Conservation (phyloP, 768 basidiomycete genomes). For the Boletus edulis region DNA sequence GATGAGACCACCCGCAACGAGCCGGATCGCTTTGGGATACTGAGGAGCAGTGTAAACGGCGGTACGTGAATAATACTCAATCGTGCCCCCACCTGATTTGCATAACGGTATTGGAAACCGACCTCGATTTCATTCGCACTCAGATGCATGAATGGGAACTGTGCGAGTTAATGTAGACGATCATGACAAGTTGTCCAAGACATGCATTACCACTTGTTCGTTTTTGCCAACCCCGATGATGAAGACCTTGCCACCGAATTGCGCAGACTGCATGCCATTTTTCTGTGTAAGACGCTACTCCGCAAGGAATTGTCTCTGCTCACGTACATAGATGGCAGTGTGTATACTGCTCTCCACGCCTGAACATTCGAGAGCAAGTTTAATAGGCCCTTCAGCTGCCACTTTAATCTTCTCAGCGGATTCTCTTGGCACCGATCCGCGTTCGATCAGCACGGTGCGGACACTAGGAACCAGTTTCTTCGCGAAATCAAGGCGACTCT, state of each 20-base stretch:
- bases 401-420: conserved; percentile 52
- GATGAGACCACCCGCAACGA: conserved; percentile 72
- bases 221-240: conserved; percentile 69
- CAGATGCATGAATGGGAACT: conserved; percentile 75
- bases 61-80: background rate
- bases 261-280: conserved; percentile 44
- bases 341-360: conserved; percentile 63
- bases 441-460: conserved; percentile 53
- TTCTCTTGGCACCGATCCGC: conserved; percentile 44
- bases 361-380: conserved; percentile 60
- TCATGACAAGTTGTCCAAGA: background rate
- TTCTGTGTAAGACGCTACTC: background rate
- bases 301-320: conserved; percentile 13
- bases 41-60: conserved; percentile 23
- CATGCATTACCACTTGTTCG: conserved; percentile 49
- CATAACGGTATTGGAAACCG: conserved; percentile 67
- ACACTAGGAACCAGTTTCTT: conserved; percentile 59
- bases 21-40: conserved; percentile 83
- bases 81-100: conserved; percentile 46
- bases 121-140: conserved; percentile 70
- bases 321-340: conserved; percentile 58
- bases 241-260: conserved; percentile 67
- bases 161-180: background rate
- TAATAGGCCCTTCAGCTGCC: conserved; percentile 47
- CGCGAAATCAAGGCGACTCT: conserved; percentile 64